Percentiles rank a stretch among this genome's conserved stretches.
These are phyloP conservation scores for Pestalotiopsis sp. DNA, from an alignment of 2,329 filamentous ascomycete species.

Conservation along the genomic window DNA sequence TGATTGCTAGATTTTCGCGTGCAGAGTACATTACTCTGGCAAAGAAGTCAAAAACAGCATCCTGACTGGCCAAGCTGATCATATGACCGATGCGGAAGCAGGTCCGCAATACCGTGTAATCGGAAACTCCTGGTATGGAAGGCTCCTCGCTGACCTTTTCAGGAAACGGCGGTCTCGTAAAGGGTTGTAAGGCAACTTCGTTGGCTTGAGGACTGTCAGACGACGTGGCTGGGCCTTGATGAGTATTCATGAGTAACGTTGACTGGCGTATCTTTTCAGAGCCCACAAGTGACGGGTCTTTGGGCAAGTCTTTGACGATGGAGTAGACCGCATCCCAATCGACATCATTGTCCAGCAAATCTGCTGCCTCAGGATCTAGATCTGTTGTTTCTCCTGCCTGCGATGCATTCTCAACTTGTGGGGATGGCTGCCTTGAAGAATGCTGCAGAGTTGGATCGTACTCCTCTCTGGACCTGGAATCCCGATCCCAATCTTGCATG, in stretches of 20 bases:
- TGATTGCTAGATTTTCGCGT: conserved; percentile 50
- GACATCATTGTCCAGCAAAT: conserved; percentile 40
- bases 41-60: conserved; percentile 63
- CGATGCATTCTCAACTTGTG: conserved; percentile 1
- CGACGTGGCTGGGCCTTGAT: not conserved
- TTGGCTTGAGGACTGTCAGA: not conserved
- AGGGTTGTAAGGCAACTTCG: conserved; percentile 38
- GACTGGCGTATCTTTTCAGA: not conserved
- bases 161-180: conserved; percentile 56
- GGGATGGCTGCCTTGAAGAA: conserved; percentile 30
- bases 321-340: conserved; percentile 41
- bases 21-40: conserved; percentile 61
- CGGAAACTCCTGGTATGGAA: conserved; percentile 54
- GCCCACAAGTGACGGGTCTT: conserved; percentile 15
- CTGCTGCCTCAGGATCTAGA: conserved; percentile 14
- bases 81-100: conserved; percentile 70
- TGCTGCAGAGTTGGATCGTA: conserved; percentile 40
- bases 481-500: conserved; percentile 32
- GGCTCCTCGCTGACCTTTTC: conserved; percentile 51
- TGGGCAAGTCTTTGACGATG: conserved; percentile 19
- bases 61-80: conserved; percentile 46
- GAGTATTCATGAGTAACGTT: not conserved
- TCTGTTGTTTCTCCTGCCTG: not conserved
- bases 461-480: conserved; percentile 36
- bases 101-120: conserved; percentile 51